phyloP scores from a whole-genome alignment of 1,284 basidiomycete genomes.

The Xerocomus nothofagi region DNA sequence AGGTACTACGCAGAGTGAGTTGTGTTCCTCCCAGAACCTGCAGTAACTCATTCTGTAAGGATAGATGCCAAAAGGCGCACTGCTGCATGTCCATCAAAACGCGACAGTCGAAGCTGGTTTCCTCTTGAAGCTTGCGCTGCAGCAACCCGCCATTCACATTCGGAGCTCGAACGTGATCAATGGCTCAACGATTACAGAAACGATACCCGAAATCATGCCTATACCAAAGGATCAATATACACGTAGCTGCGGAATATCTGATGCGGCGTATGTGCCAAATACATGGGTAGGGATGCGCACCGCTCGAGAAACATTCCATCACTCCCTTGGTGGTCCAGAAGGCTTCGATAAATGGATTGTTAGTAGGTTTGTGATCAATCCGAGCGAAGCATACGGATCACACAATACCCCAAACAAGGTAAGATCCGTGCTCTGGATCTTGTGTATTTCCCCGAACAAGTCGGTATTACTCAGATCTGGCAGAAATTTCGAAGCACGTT shows the following conservation, averaged over 20 bases:
- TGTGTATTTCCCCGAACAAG: neutral
- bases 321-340: slow-evolving; percentile 52
- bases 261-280: slow-evolving; percentile 42
- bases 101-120: slow-evolving; percentile 58
- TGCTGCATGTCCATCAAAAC: slow-evolving; percentile 70
- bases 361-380: slow-evolving; percentile 57
- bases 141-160: slow-evolving; percentile 59
- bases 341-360: slow-evolving; percentile 68
- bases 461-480: slow-evolving; percentile 55
- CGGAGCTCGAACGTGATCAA: slow-evolving; percentile 37
- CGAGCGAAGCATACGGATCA: slow-evolving; percentile 64
- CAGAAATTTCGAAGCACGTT: slow-evolving; percentile 63
- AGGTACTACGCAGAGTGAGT: slow-evolving; percentile 54
- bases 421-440: neutral
- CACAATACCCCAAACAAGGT: slow-evolving; percentile 67
- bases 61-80: slow-evolving; percentile 73
- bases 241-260: slow-evolving; percentile 41
- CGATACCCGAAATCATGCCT: slow-evolving; percentile 51
- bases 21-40: neutral
- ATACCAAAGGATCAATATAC: slow-evolving; percentile 42
- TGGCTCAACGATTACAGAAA: slow-evolving; percentile 37
- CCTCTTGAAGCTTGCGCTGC: slow-evolving; percentile 51
- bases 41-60: neutral
- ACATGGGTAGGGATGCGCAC: slow-evolving; percentile 54
- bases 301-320: slow-evolving; percentile 53